Evolutionary conservation across 441 rosid genomes (phyloP), one percentile per base, ranked within the genome.

Genomic region (Lagerstroemia fauriei): DNA sequence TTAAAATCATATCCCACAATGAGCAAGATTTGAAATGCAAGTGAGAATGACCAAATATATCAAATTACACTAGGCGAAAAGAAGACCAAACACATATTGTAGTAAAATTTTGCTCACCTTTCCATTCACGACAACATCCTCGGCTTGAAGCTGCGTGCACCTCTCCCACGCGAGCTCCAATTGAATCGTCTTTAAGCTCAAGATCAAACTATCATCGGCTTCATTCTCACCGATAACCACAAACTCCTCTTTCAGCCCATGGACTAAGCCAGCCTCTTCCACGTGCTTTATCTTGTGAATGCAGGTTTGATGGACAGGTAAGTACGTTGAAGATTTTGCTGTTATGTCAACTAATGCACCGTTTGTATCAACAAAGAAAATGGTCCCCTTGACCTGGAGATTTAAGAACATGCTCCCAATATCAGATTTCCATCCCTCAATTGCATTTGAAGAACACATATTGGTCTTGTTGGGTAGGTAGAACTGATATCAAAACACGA

Each of bases 111-210:
- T 24, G 76, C 89, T 10, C 77, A 92, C 98, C 96, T 91, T 92
- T 83, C 98, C 98, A 93, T 94, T 94, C 74, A 94, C 88, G 61
- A 87, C 87, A 61, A 89, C 97, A 89, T 95, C 98, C 92, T 96
- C 99, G 86, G 99, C 89, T 85, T 95, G 99, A 85, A 96, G 99
- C 88, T 96, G 99, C 87, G 96, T 92, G 71, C 98, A 95, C 76
- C 98, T 89, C 87, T 95, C 98, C 99, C 98, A 95, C 59, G 97
- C 95, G 88, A 92, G 95, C 77, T 92, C 95, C 56, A 89, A 92
- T 22, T 95, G 99, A 79, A 92, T 86, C 34, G 57, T 17, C 87
- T 90, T 89, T 75, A 93, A 89, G 92, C 99, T 96, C 90, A 94
- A 82, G 82, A 94, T 44, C 86, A 95, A 90, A 86, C 97, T 93